Base-by-base conservation (phyloP, 2,329 filamentous ascomycete genomes). In the Fusarium protoensiforme region DNA sequence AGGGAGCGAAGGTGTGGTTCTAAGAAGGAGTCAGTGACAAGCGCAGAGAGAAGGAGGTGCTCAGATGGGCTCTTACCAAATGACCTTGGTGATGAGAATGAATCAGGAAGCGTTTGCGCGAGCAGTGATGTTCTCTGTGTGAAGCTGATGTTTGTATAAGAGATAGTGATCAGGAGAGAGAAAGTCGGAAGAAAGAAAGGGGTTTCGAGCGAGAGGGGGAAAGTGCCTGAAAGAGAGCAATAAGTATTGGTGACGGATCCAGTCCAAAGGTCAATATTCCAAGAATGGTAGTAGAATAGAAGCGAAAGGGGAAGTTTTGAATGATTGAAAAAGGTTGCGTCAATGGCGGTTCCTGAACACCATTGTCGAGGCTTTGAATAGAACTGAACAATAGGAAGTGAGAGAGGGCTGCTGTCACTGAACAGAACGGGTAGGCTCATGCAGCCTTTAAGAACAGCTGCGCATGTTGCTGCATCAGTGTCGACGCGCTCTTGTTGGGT, bases 321-420 rank as follows among this genome's bases (percentile, higher is more conserved):
- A 73, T 51, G 75, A 79, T 68, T 61, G 68, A 72, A 56, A 64
- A 67, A 66, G 46, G 61, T 68, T 54, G n/a, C 59, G 67, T 78
- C 65, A 74, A 64, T 69, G 38, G 62, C 69, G 62, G 73, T 68
- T 75, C 62, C 70, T 66, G 66, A 78, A 74, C 71, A 80, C 60
- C 76, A 80, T 80, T 80, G 75, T 78, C 63, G 29, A 58, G 61
- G 62, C 58, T 63, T 62, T 74, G 73, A 79, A 74, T 76, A 67
- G 71, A 68, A 64, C 38, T 64, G 69, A 74, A 74, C 71, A 71
- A 75, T 71, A 67, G 60, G 65, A 61, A 53, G 48, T 53, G 56
- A 48, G 67, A 67, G 68, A 65, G n/a, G 43, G 29, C 51, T 46
- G 54, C 41, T 69, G 65, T 68, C 67, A 68, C 56, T 67, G 66